Base-by-base conservation (phyloP, 495 filamentous ascomycete genomes). In the Penicillium herquei region DNA sequence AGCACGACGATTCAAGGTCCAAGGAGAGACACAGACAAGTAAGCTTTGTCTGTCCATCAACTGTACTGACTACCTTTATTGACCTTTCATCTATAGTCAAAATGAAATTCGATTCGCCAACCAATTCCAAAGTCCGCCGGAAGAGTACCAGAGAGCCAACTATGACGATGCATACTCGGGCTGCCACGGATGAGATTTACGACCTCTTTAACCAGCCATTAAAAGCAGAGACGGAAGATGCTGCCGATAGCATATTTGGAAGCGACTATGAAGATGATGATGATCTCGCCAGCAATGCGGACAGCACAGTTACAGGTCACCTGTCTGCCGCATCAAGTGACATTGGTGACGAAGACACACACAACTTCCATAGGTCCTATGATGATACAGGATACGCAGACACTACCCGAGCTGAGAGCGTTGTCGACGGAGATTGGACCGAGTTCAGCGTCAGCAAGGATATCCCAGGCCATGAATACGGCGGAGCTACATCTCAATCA, bases 181-280 rank as follows among this genome's bases (percentile, higher is more conserved):
- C 92, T 50, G 94, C 94, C 1, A 96, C 91, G 46, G 92, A 98
- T 64, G 95, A 98, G 58, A 97, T 98, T 46, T 96, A 98, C 69
- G 90, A 89, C 56, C 86, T 98, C 39, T 98, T 98, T 73, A 98
- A 94, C 63, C 90, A 95, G 44, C 93, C 95, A 7, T 69, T 96
- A 43, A 84, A 89, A 61, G 75, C 77, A 35, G 69, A 81, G 61
- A 70, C 70, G 11, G 72, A 77, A 14, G 62, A 66, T 55, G 66
- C 58, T 14, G 68, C 66, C 0, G 79, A 81, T 48, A 80, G 70
- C 46, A 57, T 71, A 30, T 71, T 66, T 50, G 73, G 69, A 39
- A 87, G 83, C 59, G 83, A 83, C 16, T 82, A 82, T 44, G 87
- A 89, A 6, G 80, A 85, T 12, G 86, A 85, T 12, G 86, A 87